Evolutionary conservation across 2,329 filamentous ascomycete species (phyloP).

Genomic region (Ophiostoma sp.): DNA sequence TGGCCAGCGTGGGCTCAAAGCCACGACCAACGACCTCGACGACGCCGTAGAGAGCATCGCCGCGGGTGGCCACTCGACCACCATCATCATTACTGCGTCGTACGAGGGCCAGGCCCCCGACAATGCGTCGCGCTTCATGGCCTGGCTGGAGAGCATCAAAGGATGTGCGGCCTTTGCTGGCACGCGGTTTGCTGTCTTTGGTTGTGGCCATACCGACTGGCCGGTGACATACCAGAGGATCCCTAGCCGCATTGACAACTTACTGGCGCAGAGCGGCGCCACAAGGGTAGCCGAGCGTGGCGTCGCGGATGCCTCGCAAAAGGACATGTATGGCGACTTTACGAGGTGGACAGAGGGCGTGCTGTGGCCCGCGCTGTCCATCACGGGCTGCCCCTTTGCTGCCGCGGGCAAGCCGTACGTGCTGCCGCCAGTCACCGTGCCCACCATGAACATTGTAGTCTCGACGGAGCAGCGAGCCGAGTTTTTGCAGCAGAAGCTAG

Average conservation of each 20-base stretch:
- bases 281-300: conserved; percentile 46
- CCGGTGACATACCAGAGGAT: conserved; percentile 60
- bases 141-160: conserved; percentile 11
- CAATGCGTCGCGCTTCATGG: conserved; percentile 52
- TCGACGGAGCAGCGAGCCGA: conserved; percentile 43
- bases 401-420: background rate
- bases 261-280: conserved; percentile 45
- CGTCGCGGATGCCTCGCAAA: conserved; percentile 53
- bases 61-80: conserved; percentile 48
- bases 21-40: conserved; percentile 58
- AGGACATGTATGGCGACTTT: conserved; percentile 62
- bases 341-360: conserved; percentile 60
- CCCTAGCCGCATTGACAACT: conserved; percentile 55
- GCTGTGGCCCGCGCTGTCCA: conserved; percentile 47
- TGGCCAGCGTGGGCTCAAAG: conserved; percentile 24
- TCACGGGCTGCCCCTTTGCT: conserved; percentile 31
- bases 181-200: conserved; percentile 63
- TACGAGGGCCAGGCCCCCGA: conserved; percentile 72
- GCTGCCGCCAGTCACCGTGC: background rate
- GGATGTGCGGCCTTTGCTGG: background rate
- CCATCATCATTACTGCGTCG: conserved; percentile 60
- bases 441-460: conserved; percentile 40
- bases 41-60: conserved; percentile 55
- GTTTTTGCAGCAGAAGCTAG: conserved; percentile 41
- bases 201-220: conserved; percentile 52